phyloP scores from a whole-genome alignment of 345 rosid genomes.

The Rhodamnia rubescens region DNA sequence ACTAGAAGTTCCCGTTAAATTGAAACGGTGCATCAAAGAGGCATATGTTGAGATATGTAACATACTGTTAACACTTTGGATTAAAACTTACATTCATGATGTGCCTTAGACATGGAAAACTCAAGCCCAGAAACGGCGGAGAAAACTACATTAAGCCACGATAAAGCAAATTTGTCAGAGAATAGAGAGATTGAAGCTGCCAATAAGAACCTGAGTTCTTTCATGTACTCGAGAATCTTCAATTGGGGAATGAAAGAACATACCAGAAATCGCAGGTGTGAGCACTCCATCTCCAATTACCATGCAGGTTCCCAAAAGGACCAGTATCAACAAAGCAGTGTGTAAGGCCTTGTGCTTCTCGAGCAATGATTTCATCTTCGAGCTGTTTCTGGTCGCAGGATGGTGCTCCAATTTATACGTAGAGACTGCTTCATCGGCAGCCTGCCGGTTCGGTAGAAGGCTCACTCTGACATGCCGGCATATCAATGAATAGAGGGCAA shows the following conservation, averaged over 20 bases:
- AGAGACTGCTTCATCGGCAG: conserved; percentile 8
- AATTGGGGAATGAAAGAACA: not conserved
- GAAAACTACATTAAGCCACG: conserved; percentile 41
- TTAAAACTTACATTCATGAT: conserved; percentile 64
- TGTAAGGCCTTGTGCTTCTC: conserved; percentile 8
- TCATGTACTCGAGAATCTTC: not conserved
- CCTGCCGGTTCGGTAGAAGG: conserved; percentile 9
- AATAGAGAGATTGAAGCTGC: not conserved
- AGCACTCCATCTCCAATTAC: conserved; percentile 14
- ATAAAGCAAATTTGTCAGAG: not conserved
- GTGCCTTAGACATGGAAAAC: conserved; percentile 82
- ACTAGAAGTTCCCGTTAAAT: not conserved
- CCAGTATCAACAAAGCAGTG: conserved; percentile 7
- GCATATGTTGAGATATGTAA: not conserved
- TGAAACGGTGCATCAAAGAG: not conserved
- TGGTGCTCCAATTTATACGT: conserved; percentile 7
- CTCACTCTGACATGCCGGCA: conserved; percentile 11
- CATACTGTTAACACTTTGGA: not conserved
- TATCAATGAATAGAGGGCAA: conserved; percentile 11
- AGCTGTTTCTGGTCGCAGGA: not conserved
- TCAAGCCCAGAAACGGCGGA: conserved; percentile 98
- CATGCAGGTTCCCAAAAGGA: conserved; percentile 13
- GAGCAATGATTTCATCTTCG: conserved; percentile 1
- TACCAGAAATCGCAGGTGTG: conserved; percentile 14
- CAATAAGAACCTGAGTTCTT: not conserved